Percentiles rank a stretch among this genome's conserved stretches.
Evolutionary conservation across 192 early-diverging fungal genomes (phyloP).

Genomic region (Bifiguratus adelaidae): DNA sequence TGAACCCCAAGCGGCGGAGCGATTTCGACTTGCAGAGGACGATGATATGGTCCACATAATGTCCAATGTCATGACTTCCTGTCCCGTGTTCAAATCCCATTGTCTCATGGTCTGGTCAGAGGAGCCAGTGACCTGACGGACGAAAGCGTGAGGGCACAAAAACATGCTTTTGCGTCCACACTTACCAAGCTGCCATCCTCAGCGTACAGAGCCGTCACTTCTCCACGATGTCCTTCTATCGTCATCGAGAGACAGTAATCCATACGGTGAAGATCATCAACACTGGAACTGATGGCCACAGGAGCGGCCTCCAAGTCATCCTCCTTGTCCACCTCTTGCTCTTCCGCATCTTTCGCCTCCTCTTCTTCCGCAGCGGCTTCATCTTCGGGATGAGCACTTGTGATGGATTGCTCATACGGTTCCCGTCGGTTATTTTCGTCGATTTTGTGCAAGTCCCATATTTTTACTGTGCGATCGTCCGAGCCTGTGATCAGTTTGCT

Average conservation of each 20-base stretch:
- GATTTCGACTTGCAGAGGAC: too few species aligned
- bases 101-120: slow-evolving; percentile 67
- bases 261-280: neutral
- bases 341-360: neutral
- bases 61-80: slow-evolving; percentile 53
- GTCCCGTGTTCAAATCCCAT: slow-evolving; percentile 64
- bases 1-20: neutral
- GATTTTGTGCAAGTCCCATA: slow-evolving; percentile 16
- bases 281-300: too few species aligned
- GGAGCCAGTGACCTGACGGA: slow-evolving; percentile 57
- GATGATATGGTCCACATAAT: slow-evolving; percentile 56
- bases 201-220: slow-evolving; percentile 36
- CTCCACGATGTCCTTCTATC: slow-evolving; percentile 30
- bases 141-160: slow-evolving; percentile 23
- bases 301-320: too few species aligned
- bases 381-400: slow-evolving; percentile 1
- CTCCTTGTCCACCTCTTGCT: too few species aligned
- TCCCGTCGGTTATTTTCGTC: slow-evolving; percentile 1
- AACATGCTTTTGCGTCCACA: slow-evolving; percentile 18
- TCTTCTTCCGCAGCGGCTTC: neutral
- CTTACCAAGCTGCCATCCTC: slow-evolving; percentile 38
- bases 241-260: too few species aligned
- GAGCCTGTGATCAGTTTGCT: slow-evolving; percentile 19
- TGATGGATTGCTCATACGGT: slow-evolving; percentile 1
- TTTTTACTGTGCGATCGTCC: slow-evolving; percentile 13